Conservation (phyloP, 2,329 filamentous ascomycete genomes). For the Scytalidium sp. region DNA sequence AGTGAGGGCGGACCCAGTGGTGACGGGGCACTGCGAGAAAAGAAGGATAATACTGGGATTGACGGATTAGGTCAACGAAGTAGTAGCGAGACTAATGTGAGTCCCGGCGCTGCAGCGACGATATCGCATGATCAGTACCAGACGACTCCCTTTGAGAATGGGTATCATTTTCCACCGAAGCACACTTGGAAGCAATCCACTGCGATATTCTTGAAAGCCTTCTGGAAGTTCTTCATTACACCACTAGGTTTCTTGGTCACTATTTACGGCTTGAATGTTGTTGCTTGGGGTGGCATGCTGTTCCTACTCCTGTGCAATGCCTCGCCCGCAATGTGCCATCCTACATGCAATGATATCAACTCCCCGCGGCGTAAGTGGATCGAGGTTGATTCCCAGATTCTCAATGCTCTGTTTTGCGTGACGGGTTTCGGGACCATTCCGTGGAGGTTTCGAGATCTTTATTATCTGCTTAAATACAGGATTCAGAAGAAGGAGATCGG, state of each 20-base stretch:
- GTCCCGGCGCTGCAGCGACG: slow-evolving; percentile 7
- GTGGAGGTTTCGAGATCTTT: slow-evolving; percentile 80
- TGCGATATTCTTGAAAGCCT: slow-evolving; percentile 54
- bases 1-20: slow-evolving; percentile 5
- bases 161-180: slow-evolving; percentile 63
- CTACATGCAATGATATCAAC: slow-evolving; percentile 67
- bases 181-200: slow-evolving; percentile 59
- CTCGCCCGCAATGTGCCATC: slow-evolving; percentile 69
- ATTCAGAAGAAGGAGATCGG: slow-evolving; percentile 48
- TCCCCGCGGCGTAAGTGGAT: slow-evolving; percentile 81
- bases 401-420: slow-evolving; percentile 83
- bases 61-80: slow-evolving; percentile 9
- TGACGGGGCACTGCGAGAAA: not conserved
- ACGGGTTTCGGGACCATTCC: slow-evolving; percentile 82
- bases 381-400: slow-evolving; percentile 78
- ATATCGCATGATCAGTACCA: slow-evolving; percentile 18
- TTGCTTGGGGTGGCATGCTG: slow-evolving; percentile 90
- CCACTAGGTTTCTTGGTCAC: slow-evolving; percentile 74
- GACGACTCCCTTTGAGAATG: slow-evolving; percentile 50
- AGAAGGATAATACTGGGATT: slow-evolving; percentile 3
- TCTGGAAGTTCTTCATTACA: slow-evolving; percentile 72
- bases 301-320: slow-evolving; percentile 80
- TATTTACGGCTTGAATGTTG: slow-evolving; percentile 76
- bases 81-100: slow-evolving; percentile 19
- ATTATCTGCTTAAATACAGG: slow-evolving; percentile 67